A percentile compares a stretch with the other conserved stretches of the same genome.
Evolutionary conservation across 495 filamentous ascomycete species (phyloP).

Genomic region (Penicillium soppii): DNA sequence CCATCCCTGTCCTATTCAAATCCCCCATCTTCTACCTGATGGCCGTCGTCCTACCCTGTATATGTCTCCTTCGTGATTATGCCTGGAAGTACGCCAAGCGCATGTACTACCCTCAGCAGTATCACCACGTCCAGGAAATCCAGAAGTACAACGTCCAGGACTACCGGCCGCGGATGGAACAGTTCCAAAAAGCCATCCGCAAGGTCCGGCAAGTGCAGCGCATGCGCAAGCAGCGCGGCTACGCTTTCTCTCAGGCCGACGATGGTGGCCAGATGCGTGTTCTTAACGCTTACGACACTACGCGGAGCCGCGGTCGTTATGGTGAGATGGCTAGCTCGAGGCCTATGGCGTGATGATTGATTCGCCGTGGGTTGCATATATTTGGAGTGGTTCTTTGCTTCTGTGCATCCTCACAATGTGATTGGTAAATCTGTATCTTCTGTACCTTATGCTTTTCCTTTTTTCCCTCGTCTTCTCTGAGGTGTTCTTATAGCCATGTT

Average conservation of each 20-base stretch:
- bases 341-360: constrained; percentile 34
- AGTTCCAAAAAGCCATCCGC: constrained; percentile 99
- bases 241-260: constrained; percentile 97
- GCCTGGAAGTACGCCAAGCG: constrained; percentile 83
- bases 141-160: constrained; percentile 99
- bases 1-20: constrained; percentile 75
- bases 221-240: constrained; percentile 98
- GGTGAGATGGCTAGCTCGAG: constrained; percentile 91
- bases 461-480: constrained; percentile 10
- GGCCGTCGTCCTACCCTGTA: constrained; percentile 70
- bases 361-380: constrained; percentile 15
- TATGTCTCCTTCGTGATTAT: constrained; percentile 90
- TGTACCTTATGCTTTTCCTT: constrained; percentile 12
- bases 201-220: constrained; percentile 98
- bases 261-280: constrained; percentile 80
- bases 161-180: constrained; percentile 98
- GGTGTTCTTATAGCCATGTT: constrained; percentile 15
- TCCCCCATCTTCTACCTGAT: constrained; percentile 90
- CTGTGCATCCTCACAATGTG: constrained; percentile 14
- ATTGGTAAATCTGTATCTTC: constrained; percentile 19
- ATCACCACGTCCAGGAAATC: constrained; percentile 99
- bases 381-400: constrained; percentile 13
- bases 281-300: constrained; percentile 97
- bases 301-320: constrained; percentile 83
- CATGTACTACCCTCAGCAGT: constrained; percentile 93